Percentiles rank a stretch among this genome's conserved stretches.
Evolutionary conservation across 129 eudicot genomes (phyloP).

Genomic region (Escallonia rubra): DNA sequence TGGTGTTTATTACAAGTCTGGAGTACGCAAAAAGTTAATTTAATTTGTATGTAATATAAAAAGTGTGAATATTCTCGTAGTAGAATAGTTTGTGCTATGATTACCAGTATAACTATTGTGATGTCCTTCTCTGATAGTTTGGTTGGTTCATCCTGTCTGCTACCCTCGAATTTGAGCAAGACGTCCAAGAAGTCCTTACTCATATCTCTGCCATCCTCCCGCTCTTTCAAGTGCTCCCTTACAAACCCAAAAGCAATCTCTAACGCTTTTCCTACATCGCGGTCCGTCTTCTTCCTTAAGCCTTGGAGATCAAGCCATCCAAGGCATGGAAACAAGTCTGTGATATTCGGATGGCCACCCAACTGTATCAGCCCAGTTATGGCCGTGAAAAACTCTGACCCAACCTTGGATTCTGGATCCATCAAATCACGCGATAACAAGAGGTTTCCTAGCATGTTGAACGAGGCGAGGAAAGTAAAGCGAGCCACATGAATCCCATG

Average conservation of each 20-base stretch:
- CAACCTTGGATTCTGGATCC: constrained; percentile 13
- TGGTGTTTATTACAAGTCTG: too few relatives aligned
- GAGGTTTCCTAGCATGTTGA: constrained; percentile 21
- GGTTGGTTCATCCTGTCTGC: not conserved
- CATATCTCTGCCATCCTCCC: not conserved
- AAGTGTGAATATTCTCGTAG: too few relatives aligned
- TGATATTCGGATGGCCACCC: constrained; percentile 22
- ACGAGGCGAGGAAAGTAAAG: constrained; percentile 18
- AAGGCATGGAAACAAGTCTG: constrained; percentile 27
- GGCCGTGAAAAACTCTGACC: constrained; percentile 18
- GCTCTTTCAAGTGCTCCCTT: constrained; percentile 14
- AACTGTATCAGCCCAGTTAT: constrained; percentile 1
- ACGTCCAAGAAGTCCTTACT: constrained; percentile 11
- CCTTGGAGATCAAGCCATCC: constrained; percentile 26
- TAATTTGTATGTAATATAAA: too few relatives aligned
- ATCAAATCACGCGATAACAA: constrained; percentile 23
- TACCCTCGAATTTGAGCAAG: not conserved
- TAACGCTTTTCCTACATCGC: constrained; percentile 15
- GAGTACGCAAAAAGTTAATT: too few relatives aligned
- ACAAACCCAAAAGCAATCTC: constrained; percentile 13
- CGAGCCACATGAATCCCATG: constrained; percentile 10
- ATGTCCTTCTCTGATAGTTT: too few relatives aligned
- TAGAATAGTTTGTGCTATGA: too few relatives aligned
- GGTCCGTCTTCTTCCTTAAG: constrained; percentile 4
- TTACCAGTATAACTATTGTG: too few relatives aligned